Base-by-base conservation (phyloP, 352 stramenopile genomes). In the Globisporangium barbulae region DNA sequence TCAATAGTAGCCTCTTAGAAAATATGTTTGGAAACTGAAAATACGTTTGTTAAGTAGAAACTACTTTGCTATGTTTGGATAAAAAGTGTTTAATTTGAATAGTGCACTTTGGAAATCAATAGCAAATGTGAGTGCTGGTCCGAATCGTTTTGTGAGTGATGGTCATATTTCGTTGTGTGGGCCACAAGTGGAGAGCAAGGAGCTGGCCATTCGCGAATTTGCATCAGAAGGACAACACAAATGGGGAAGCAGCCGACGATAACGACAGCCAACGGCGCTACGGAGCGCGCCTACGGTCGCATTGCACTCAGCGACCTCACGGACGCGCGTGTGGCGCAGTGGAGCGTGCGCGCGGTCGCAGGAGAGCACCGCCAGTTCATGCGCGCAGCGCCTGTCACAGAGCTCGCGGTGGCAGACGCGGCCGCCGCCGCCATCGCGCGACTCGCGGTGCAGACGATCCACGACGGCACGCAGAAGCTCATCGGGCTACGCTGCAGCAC, bases 401-500 rank as follows among this genome's bases (percentile, higher is more conserved):
- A 35, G 12, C 62, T 65, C 12, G 21, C 39, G 42, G 10, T 25
- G 9, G 8, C 31, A 4, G 50, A 60, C 39, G 68, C 69, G 8
- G n/a, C 68, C 8, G 60, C 56, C n/a, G 10, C 65, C 17, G 58
- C 57, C 28, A n/a, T 65, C n/a, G 63, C 52, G 2, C 28, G 53
- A n/a, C 67, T 85, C 19, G 65, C 73, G 3, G 62, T 79, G 9
- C 79, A 77, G 52, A 67, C 56, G 52, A 64, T 81, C 35, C 64
- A 71, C 60, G 70, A 87, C 42, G 69, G 68, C 55, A 65, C 71
- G 52, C 71, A 66, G 45, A 69, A 78, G 60, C 70, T 75, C 15
- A 61, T 81, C 9, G 78, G 81, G 28, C 68, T 94, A 45, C 85
- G 84, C 55, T 96, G 88, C 31, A 79, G 84, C 25, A 77, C 85